Evolutionary conservation across 345 rosid genomes (phyloP), one percentile per base, ranked within the genome.

Genomic region (Raphanus sativus): DNA sequence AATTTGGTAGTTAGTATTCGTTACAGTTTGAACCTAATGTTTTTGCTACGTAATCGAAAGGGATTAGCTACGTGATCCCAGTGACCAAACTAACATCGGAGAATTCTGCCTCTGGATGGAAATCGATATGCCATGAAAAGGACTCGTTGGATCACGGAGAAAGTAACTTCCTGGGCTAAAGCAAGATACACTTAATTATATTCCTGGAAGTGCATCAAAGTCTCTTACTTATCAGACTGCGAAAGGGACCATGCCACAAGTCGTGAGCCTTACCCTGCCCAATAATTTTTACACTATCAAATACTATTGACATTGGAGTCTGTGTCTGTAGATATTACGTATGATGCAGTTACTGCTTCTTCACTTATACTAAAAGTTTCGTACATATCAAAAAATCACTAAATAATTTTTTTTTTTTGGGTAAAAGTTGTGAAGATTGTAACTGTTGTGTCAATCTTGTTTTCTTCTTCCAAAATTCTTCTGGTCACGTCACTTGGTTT

Each of bases 101-200:
- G 15, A 42, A 4, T 42, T 40, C 48, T 40, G 48, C 50, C n/a
- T 42, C n/a, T 42, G 0, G 52, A 67, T 60, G 52, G 28, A 60
- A 67, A 67, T 25, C n/a, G 28, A 75, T 42, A 67, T 74, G 26
- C 34, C 62, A 59, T 67, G 3, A n/a, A 24, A 21, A 30, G 55
- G 61, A 13, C 60, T 59, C 59, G 73, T 75, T 45, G 54, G 63
- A 34, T 60, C 36, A 68, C 30, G 69, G 69, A 60, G 11, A 61
- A 62, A 42, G 9, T 33, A 50, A 69, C 7, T 29, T 52, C 50
- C 34, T 29, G 21, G 38, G 38, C 62, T 32, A 61, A 61, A 69
- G 63, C 55, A 32, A 69, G 74, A 42, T 30, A 3, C 59, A 54
- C 59, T 75, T 29, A 21, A 21, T 21, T 21, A 5, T 48, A 1